Percentiles rank a stretch among this genome's conserved stretches.
Conservation (phyloP, 768 basidiomycete species). For the Tricholoma matsutake region DNA sequence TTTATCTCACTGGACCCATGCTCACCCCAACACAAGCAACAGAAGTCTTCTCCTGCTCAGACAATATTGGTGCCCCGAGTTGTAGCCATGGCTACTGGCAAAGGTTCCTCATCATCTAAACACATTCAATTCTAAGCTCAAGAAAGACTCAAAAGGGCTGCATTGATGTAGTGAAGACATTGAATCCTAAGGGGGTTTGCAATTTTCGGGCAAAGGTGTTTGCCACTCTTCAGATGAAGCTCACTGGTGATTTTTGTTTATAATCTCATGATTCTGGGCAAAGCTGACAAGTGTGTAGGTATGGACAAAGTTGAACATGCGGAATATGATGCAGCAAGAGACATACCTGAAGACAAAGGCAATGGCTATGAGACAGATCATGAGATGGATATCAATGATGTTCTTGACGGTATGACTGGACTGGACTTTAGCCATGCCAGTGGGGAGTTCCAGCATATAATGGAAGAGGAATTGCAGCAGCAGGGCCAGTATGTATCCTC, state of each 20-base stretch:
- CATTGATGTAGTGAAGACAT: not conserved
- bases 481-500: not conserved
- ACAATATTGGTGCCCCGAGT: not conserved
- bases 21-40: not conserved
- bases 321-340: not conserved
- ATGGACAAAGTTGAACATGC: not conserved
- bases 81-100: not conserved
- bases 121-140: not conserved
- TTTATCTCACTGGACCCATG: not conserved
- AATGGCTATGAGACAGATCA: not conserved
- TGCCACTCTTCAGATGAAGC: not conserved
- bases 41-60: not conserved
- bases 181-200: not conserved
- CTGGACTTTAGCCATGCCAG: conserved; percentile 6
- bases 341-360: not conserved
- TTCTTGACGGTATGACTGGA: not conserved
- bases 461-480: conserved; percentile 3
- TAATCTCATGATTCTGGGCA: not conserved
- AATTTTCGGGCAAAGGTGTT: not conserved
- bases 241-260: not conserved
- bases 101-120: not conserved
- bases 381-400: not conserved
- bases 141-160: not conserved
- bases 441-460: conserved; percentile 4
- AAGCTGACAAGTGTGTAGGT: not conserved